Evolutionary conservation across 2,329 filamentous ascomycete genomes (phyloP).

Genomic region (Knufia petricola): DNA sequence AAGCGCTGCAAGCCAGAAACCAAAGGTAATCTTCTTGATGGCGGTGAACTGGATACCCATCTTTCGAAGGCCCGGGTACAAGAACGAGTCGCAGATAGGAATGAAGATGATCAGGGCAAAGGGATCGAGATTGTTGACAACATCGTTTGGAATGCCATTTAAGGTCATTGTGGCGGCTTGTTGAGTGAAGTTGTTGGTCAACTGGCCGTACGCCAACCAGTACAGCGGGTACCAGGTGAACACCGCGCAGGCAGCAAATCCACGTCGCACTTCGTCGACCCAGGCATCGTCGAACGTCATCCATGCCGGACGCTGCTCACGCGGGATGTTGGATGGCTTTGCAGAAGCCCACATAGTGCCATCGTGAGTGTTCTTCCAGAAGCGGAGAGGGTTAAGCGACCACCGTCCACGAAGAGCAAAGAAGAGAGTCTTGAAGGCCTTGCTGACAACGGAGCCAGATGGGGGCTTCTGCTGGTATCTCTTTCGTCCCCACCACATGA

Average conservation of each 20-base stretch:
- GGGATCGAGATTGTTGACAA: slow-evolving; percentile 51
- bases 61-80: slow-evolving; percentile 50
- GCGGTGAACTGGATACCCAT: slow-evolving; percentile 48
- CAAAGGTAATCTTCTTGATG: slow-evolving; percentile 45
- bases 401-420: slow-evolving; percentile 56
- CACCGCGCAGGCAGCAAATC: slow-evolving; percentile 58
- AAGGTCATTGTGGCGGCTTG: slow-evolving; percentile 50
- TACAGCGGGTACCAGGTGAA: slow-evolving; percentile 48
- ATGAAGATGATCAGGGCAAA: slow-evolving; percentile 47
- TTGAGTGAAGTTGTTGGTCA: slow-evolving; percentile 31
- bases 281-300: slow-evolving; percentile 78
- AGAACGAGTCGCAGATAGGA: slow-evolving; percentile 27
- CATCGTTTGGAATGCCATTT: slow-evolving; percentile 48
- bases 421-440: slow-evolving; percentile 10
- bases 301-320: slow-evolving; percentile 45
- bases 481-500: slow-evolving; percentile 51
- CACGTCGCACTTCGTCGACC: slow-evolving; percentile 68
- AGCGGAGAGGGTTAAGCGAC: slow-evolving; percentile 51
- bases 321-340: slow-evolving; percentile 42
- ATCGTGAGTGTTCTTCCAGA: slow-evolving; percentile 24
- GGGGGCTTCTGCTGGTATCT: slow-evolving; percentile 57
- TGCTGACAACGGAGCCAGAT: slow-evolving; percentile 52
- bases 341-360: slow-evolving; percentile 25
- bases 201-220: slow-evolving; percentile 47
- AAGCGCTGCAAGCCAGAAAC: slow-evolving; percentile 44